Evolutionary conservation across 306 rosid species (phyloP).

Genomic region (Cajanus cajan): DNA sequence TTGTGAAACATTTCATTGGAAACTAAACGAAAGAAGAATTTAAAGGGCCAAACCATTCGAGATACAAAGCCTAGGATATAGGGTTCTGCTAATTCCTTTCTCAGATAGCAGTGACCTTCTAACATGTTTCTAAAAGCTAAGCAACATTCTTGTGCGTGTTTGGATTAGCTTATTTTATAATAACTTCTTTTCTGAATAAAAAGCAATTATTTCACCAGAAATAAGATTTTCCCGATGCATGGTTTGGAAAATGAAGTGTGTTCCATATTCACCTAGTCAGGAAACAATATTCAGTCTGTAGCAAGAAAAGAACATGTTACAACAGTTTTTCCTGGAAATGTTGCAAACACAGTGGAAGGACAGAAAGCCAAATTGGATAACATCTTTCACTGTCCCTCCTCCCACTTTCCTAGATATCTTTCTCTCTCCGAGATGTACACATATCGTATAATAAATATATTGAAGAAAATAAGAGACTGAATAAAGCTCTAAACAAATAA

Average conservation of each 20-base stretch:
- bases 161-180: not conserved
- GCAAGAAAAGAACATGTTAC: not conserved
- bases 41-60: slow-evolving; percentile 10
- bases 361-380: slow-evolving; percentile 1
- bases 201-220: not conserved
- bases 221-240: not conserved
- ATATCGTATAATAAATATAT: slow-evolving; percentile 3
- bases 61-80: not conserved
- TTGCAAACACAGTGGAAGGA: slow-evolving; percentile 1
- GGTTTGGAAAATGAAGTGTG: slow-evolving; percentile 5
- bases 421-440: not conserved
- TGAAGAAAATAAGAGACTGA: slow-evolving; percentile 7
- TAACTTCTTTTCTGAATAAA: not conserved
- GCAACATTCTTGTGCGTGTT: not conserved
- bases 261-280: not conserved
- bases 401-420: not conserved
- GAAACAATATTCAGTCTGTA: slow-evolving; percentile 11
- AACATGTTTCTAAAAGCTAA: not conserved
- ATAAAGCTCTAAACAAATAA: slow-evolving; percentile 10
- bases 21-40: not conserved
- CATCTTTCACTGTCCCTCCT: not conserved
- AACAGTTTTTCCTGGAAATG: not conserved
- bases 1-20: not conserved
- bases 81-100: not conserved
- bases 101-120: not conserved